Conservation (phyloP, 495 filamentous ascomycete species). For the Lentithecium fluviatile region DNA sequence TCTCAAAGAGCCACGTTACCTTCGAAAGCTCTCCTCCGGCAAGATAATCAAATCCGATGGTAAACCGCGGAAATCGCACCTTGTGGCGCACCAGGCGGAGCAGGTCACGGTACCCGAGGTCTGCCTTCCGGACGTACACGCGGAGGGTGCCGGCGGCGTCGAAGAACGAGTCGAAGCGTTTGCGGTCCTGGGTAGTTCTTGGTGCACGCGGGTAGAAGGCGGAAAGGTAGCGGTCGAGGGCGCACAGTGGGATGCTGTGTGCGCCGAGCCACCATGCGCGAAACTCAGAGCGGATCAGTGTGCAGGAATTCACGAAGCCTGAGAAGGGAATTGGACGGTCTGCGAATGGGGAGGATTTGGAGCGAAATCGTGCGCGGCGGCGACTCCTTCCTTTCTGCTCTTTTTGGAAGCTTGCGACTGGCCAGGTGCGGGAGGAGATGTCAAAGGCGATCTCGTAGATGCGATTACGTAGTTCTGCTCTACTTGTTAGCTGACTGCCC, state of each 20-base stretch:
- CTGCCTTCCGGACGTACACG: neutral
- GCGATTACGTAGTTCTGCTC: slow-evolving; percentile 11
- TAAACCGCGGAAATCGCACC: slow-evolving; percentile 5
- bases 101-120: neutral
- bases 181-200: neutral
- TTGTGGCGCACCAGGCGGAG: slow-evolving; percentile 7
- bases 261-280: slow-evolving; percentile 14
- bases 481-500: neutral
- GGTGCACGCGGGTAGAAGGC: neutral
- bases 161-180: neutral
- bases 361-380: neutral
- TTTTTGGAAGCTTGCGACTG: neutral
- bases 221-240: slow-evolving; percentile 4
- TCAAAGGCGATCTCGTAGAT: slow-evolving; percentile 10
- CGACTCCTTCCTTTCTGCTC: neutral
- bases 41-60: slow-evolving; percentile 6
- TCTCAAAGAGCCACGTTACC: neutral
- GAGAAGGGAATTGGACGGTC: slow-evolving; percentile 7
- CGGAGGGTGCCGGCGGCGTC: slow-evolving; percentile 2
- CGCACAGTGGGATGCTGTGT: slow-evolving; percentile 3
- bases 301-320: slow-evolving; percentile 8
- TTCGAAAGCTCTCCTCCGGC: no score
- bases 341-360: neutral
- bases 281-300: slow-evolving; percentile 8
- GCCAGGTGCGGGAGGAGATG: neutral